These are phyloP conservation scores for Berkeleyomyces rouxiae DNA, from an alignment of 2,329 filamentous ascomycete genomes.

Conservation along the genomic window DNA sequence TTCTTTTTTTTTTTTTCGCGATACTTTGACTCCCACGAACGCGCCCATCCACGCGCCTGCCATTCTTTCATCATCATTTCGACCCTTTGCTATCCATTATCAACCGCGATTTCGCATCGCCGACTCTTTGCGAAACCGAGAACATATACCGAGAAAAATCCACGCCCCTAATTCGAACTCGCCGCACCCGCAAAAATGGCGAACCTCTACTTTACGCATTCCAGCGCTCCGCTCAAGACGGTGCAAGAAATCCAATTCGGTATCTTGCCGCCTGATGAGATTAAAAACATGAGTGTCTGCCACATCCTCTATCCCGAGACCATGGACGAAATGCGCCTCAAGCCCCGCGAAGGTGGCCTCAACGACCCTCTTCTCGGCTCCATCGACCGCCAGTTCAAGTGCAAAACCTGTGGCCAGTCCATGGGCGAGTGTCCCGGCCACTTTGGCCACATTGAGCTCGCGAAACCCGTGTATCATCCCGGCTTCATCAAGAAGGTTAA, in stretches of 20 bases:
- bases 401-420: constrained; percentile 87
- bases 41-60: background rate
- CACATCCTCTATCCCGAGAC: constrained; percentile 98
- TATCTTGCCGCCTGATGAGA: constrained; percentile 92
- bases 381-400: constrained; percentile 89
- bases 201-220: constrained; percentile 80
- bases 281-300: constrained; percentile 95
- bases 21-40: background rate
- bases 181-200: constrained; percentile 49
- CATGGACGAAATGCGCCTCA: constrained; percentile 89
- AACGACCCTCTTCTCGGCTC: constrained; percentile 94
- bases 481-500: constrained; percentile 99
- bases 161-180: constrained; percentile 7
- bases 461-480: constrained; percentile 83
- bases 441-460: constrained; percentile 96
- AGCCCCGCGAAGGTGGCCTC: constrained; percentile 77
- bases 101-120: background rate
- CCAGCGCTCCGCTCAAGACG: constrained; percentile 87
- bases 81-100: background rate
- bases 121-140: background rate
- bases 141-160: background rate
- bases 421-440: constrained; percentile 95
- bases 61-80: background rate
- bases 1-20: background rate
- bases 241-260: constrained; percentile 99